Conservation (phyloP, 148 eudicot species). For the Cornus suecica region DNA sequence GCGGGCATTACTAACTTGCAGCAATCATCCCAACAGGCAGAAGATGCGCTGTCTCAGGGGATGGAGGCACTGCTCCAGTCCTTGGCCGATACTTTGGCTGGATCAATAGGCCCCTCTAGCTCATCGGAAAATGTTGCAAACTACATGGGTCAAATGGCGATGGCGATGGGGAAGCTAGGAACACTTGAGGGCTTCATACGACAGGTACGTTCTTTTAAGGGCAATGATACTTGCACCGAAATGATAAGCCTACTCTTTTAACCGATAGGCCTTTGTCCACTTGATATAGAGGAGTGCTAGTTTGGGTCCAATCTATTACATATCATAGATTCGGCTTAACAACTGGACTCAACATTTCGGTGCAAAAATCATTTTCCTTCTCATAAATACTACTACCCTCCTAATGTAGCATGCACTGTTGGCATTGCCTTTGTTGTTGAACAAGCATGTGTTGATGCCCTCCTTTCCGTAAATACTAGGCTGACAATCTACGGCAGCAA, state of each 20-base stretch:
- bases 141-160: constrained; percentile 49
- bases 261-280: too few species aligned
- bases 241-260: too few species aligned
- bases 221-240: too few species aligned
- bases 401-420: neutral
- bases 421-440: neutral
- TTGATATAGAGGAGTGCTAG: too few species aligned
- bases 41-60: constrained; percentile 44
- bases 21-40: constrained; percentile 45
- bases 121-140: constrained; percentile 43
- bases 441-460: neutral
- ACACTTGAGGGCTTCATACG: constrained; percentile 44
- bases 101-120: constrained; percentile 37
- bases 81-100: constrained; percentile 42
- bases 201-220: constrained; percentile 21
- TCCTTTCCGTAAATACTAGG: constrained; percentile 17
- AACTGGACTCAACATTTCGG: too few species aligned
- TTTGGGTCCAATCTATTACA: too few species aligned
- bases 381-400: neutral
- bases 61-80: constrained; percentile 49
- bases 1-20: constrained; percentile 33
- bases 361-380: too few species aligned
- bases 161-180: constrained; percentile 50
- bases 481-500: constrained; percentile 41
- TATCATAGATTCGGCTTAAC: too few species aligned